phyloP scores from a whole-genome alignment of 1,139 yeast species.

The Suhomyces kunorum region DNA sequence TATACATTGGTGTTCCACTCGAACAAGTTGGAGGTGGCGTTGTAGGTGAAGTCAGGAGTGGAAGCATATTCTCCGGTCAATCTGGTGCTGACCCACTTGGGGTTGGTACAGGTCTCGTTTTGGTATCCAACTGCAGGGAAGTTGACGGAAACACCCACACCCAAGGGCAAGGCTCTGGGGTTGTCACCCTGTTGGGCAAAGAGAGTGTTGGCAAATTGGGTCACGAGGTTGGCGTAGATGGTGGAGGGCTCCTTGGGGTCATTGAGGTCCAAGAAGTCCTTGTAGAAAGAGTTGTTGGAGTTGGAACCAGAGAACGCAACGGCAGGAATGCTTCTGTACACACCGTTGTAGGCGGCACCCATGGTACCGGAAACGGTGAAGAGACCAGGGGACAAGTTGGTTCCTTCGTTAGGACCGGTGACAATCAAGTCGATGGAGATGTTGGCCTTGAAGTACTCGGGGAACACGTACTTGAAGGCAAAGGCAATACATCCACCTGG shows the following conservation, averaged over 20 bases:
- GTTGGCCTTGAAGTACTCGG: constrained; percentile 37
- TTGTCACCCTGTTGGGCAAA: constrained; percentile 33
- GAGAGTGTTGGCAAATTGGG: constrained; percentile 40
- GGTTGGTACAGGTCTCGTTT: constrained; percentile 36
- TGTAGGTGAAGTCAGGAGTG: constrained; percentile 31
- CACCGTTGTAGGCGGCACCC: constrained; percentile 47
- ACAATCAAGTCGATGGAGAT: constrained; percentile 44
- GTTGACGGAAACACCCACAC: constrained; percentile 50
- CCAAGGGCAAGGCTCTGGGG: constrained; percentile 40
- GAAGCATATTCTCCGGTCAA: constrained; percentile 39
- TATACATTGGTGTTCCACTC: constrained; percentile 15
- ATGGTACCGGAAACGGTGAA: constrained; percentile 48
- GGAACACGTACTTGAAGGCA: constrained; percentile 44
- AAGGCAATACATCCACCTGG: constrained; percentile 49
- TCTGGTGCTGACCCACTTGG: constrained; percentile 41
- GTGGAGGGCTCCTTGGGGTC: constrained; percentile 39
- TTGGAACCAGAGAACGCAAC: constrained; percentile 50
- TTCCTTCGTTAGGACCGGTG: constrained; percentile 51
- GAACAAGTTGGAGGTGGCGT: constrained; percentile 34
- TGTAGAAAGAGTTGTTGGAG: constrained; percentile 44
- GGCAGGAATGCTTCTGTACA: constrained; percentile 46
- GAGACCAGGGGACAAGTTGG: constrained; percentile 42
- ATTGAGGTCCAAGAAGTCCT: constrained; percentile 36
- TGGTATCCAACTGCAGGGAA: constrained; percentile 45
- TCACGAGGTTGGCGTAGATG: constrained; percentile 42